Evolutionary conservation across 257 asterid species (phyloP), one percentile per base, ranked within the genome.

Genomic region (Buddleja alternifolia): DNA sequence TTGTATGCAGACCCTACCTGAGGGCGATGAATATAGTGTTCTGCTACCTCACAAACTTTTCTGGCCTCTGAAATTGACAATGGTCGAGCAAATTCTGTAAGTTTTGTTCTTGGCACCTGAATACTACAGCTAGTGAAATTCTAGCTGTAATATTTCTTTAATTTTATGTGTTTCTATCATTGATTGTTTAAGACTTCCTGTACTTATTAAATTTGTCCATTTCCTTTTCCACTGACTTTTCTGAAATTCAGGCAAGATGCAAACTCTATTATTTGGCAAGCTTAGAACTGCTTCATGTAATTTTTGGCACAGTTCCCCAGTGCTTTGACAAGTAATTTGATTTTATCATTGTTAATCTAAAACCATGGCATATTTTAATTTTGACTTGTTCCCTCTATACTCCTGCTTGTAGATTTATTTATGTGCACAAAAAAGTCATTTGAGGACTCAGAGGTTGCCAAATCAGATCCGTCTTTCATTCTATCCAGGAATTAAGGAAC

Each of bases 381-480:
- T 75, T 72, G 54, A 69, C 20, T 10, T 65, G 24, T 36, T 57
- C 45, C 56, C 64, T 39, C 42, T 71, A 1, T 36, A 14, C 50
- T 36, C 32, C 11, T 74, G 73, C 72, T 67, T 63, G 55, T 77
- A 88, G 94, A 87, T 91, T n/a, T 29, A 76, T 94, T 64, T 77
- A 60, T 75, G 90, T 91, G 1, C 97, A 91, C 80, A 76, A 78
- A 71, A n/a, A 91, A 76, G 60, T 87, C 97, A 39, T 84, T 89
- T 64, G 73, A 77, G 54, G 85, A 74, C 51, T 88, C 85, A 41
- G 79, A 42, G 60, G 89, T 75, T 77, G 68, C 73, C 63, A 23
- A 71, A 83, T 94, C 78, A 84, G 80, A 77, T 74, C 81, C 11
- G 66, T 78, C 32, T 76, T 93, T 48, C 58, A 16, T 59, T 75